These are phyloP conservation scores for Colletotrichum cereale DNA, from an alignment of 2,329 filamentous ascomycete genomes.

Conservation along the genomic window DNA sequence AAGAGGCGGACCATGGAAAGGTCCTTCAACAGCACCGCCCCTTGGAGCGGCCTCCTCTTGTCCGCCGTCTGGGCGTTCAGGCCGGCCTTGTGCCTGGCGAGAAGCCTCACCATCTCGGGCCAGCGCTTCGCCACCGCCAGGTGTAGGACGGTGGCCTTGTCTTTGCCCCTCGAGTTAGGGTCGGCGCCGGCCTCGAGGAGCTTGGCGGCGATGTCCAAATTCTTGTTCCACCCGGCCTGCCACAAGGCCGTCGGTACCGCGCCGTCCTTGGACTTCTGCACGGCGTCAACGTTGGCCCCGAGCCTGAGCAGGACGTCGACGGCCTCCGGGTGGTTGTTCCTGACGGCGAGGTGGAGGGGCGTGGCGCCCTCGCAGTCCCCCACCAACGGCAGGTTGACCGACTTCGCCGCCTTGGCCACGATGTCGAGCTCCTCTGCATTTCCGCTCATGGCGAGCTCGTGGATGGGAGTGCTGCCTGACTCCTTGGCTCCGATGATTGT, in stretches of 20 bases:
- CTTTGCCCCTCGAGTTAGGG: constrained; percentile 3
- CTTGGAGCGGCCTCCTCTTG: constrained; percentile 21
- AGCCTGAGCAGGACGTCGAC: constrained; percentile 23
- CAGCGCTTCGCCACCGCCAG: constrained; percentile 14
- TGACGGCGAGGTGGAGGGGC: constrained; percentile 15
- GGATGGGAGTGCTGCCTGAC: constrained; percentile 9
- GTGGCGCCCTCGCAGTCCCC: constrained; percentile 4
- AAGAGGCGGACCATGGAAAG: constrained; percentile 19
- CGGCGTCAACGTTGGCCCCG: constrained; percentile 16
- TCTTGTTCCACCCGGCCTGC: constrained; percentile 5
- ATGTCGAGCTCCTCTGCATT: constrained; percentile 13
- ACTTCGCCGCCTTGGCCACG: constrained; percentile 2
- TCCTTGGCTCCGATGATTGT: constrained; percentile 7
- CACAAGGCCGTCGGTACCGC: constrained; percentile 13
- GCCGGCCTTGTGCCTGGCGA: constrained; percentile 14
- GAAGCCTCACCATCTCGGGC: constrained; percentile 5
- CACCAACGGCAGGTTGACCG: constrained; percentile 10
- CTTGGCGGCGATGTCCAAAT: constrained; percentile 7
- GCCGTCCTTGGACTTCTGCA: constrained; percentile 9
- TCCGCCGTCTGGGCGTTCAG: constrained; percentile 2
- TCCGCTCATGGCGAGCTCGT: constrained; percentile 16
- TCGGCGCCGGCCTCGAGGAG: constrained; percentile 19
- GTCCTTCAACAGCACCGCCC: constrained; percentile 14
- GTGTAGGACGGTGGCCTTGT: constrained; percentile 14
- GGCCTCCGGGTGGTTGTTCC: not conserved